These are phyloP conservation scores for Pyrenula massariospora DNA, from an alignment of 495 filamentous ascomycete genomes.

Conservation along the genomic window DNA sequence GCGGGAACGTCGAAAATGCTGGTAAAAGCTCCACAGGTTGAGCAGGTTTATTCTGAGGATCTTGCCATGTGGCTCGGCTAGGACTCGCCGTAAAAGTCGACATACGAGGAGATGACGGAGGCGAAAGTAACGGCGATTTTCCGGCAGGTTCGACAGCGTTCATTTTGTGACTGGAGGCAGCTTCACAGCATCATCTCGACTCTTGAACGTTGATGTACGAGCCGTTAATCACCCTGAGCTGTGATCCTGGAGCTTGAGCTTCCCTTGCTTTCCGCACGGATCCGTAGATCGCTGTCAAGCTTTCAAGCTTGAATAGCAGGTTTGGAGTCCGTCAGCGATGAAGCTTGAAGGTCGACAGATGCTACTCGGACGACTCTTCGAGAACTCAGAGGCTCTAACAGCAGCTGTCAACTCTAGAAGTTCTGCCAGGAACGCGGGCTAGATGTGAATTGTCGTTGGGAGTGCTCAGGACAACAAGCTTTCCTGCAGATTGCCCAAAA, in stretches of 20 bases:
- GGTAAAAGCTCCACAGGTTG: background rate
- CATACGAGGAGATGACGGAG: conserved; percentile 10
- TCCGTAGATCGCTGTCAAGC: background rate
- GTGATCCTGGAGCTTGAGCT: background rate
- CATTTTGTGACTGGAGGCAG: background rate
- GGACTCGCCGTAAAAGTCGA: background rate
- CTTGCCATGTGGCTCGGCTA: background rate
- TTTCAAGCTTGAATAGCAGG: background rate
- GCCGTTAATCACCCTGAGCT: background rate
- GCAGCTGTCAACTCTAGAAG: background rate
- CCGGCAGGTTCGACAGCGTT: background rate
- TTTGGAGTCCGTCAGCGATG: background rate
- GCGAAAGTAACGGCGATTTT: conserved; percentile 9
- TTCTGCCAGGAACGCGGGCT: background rate
- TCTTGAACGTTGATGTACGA: background rate
- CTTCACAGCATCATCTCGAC: background rate
- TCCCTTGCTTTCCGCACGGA: background rate
- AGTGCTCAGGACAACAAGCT: background rate
- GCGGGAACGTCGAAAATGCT: background rate
- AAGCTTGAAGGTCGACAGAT: background rate
- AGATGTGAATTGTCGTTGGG: background rate
- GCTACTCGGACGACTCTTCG: background rate
- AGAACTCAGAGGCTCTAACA: background rate
- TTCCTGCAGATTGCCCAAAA: background rate
- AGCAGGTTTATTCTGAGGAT: background rate